Conservation (phyloP, 805 yeast genomes). For the Isabelozyma gotoi region DNA sequence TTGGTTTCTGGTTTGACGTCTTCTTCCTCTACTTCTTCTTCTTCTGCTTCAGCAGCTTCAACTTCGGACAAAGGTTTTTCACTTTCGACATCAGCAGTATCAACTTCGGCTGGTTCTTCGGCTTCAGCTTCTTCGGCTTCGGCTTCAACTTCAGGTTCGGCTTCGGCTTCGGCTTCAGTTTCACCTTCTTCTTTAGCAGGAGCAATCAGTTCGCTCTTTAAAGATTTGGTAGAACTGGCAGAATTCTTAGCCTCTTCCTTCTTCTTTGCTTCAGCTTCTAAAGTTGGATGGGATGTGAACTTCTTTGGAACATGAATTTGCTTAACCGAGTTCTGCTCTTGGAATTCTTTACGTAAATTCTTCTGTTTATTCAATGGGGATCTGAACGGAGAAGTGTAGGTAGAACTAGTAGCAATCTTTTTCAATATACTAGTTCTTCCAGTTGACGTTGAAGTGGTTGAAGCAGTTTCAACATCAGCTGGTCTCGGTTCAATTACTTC, state of each 20-base stretch:
- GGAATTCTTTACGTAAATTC: slow-evolving; percentile 34
- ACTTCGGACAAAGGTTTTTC: slow-evolving; percentile 5
- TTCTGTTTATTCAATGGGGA: slow-evolving; percentile 17
- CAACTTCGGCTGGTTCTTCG: slow-evolving; percentile 20
- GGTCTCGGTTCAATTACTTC: slow-evolving; percentile 5
- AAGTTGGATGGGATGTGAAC: slow-evolving; percentile 39
- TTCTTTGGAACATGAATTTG: slow-evolving; percentile 39
- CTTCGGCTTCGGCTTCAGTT: slow-evolving; percentile 18
- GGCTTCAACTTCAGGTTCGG: slow-evolving; percentile 14
- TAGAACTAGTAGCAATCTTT: slow-evolving; percentile 27
- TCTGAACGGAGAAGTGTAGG: slow-evolving; percentile 47
- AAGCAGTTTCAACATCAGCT: slow-evolving; percentile 4
- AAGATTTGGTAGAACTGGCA: slow-evolving; percentile 21
- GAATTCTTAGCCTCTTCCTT: slow-evolving; percentile 19
- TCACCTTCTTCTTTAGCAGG: slow-evolving; percentile 17
- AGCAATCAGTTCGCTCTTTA: slow-evolving; percentile 8
- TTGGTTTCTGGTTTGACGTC: slow-evolving; percentile 9
- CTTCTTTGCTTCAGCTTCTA: slow-evolving; percentile 25
- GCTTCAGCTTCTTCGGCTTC: slow-evolving; percentile 11
- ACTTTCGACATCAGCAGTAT: slow-evolving; percentile 9
- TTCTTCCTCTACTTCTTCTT: slow-evolving; percentile 8
- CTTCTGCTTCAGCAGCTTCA: slow-evolving; percentile 13
- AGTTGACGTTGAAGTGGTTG: slow-evolving; percentile 4
- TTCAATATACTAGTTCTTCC: slow-evolving; percentile 19
- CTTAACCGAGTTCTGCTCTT: slow-evolving; percentile 31